Evolutionary conservation across 192 early-diverging fungal species (phyloP), one percentile per base, ranked within the genome.

Genomic region (Rhizophagus sp.): DNA sequence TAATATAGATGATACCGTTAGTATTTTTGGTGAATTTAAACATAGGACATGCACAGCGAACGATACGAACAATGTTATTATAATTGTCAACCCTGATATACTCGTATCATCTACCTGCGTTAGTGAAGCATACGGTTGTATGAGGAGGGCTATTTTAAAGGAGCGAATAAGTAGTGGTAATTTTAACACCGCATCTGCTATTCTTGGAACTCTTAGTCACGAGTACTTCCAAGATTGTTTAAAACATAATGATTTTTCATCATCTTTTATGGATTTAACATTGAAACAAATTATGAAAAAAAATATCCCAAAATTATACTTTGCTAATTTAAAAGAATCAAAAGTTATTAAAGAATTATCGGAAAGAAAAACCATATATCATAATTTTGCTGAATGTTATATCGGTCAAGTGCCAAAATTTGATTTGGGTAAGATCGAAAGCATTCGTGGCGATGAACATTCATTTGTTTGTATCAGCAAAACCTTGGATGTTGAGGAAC

Each of bases 401-500:
- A 75, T 90, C 67, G 81, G 86, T 19, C 30, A 79, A 65, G 61
- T 61, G 17, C 44, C 80, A 39, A 33, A 65, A n/a, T 17, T 17
- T 61, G 62, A 2, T 19, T 25, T 65, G 24, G n/a, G 44, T 39
- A 25, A 79, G 24, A n/a, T 13, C n/a, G 86, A 64, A 64, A 76
- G 36, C 24, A 41, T 79, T 82, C 74, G 33, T 62, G 81, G 39
- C 72, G 72, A 71, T 64, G 30, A 41, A 74, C 69, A n/a, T 41
- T 72, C 15, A 65, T 52, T 63, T 30, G 71, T 24, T 33, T 62
- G 33, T 27, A 85, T 98, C 30, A 87, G 85, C 33, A 92, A 93
- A 66, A 84, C 96, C 0, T 77, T 97, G 52, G 93, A 96, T 77
- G 93, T 97, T 78, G 97, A 99, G 82, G 97, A 99, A 75, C 90